Evolutionary conservation across 2,329 filamentous ascomycete species (phyloP), one percentile per base, ranked within the genome.

Genomic region (Botrytis squamosa): DNA sequence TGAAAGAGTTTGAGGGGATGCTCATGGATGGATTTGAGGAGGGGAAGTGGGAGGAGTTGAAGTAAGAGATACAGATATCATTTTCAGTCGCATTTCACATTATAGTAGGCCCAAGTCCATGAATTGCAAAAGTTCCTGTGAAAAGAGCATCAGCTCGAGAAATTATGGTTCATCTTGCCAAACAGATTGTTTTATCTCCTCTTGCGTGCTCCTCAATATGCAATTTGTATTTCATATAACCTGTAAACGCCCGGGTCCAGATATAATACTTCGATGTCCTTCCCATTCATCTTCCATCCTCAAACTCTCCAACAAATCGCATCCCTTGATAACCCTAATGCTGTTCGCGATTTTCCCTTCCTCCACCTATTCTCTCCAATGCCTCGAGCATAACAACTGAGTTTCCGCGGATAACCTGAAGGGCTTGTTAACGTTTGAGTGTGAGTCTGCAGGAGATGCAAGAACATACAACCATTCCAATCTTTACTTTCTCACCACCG

Each of bases 321-420:
- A 36, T 73, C 29, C 44, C 55, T 29, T 8, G 22, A 49, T 38
- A 52, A 42, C 4, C 14, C 29, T 29, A 67, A 42, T 44, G 64
- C 69, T 57, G 44, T 63, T 42, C 71, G 65, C 73, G 74, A 77
- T 91, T 88, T 59, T 81, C 80, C 75, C 80, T 75, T 80, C 89
- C 88, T 74, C 89, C 88, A 76, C 88, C 89, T 78, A 93, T 91
- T 80, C 90, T 86, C 82, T 91, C 89, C 74, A 93, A 83, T 16
- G 90, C 93, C 85, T 99, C 97, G 73, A 99, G 89, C 95, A 99
- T 98, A 73, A 99, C 95, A 40, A 99, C 95, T 2, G 95, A 97
- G 85, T 99, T 99, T 77, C 96, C 96, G 79, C 97, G 93, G 80
- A 99, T 98, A 77, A 98, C 93, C 92, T 94, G 59, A 63, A 42